Base-by-base conservation (phyloP, 257 asterid genomes). In the Primulina eburnea region DNA sequence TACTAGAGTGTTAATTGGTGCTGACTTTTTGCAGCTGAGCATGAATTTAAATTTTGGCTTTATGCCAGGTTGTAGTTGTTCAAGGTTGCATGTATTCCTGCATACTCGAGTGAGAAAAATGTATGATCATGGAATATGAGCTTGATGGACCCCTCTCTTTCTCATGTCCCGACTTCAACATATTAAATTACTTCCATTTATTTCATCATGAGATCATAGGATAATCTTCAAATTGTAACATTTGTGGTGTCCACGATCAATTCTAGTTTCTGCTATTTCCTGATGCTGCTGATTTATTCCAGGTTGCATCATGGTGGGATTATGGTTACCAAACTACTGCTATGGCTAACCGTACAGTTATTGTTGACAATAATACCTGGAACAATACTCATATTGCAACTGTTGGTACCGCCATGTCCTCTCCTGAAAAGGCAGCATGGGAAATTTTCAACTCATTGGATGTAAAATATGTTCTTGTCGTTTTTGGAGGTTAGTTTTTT, bases 261-360 rank as follows among this genome's bases (percentile, higher is more conserved):
- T 14, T 43, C 62, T 33, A 33, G 38, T 34, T 76, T 77, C 57
- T 47, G 62, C 57, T 26, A 35, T 43, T 71, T 76, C 21, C 66
- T 71, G 60, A 60, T 73, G 74, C 72, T 64, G 78, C 63, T 29
- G 69, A 76, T 77, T 65, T 21, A 35, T 66, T 81, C 71, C 82
- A 94, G 98, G 98, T 94, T 83, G 99, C 99, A 30, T 91, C 99
- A 66, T 94, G 99, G 99, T 94, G 99, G 99, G 99, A 94, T 65
- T 94, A 94, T 76, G 99, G 99, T 72, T 94, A 94, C 81, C 99
- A 94, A 84, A 94, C 99, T 73, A 94, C 99, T 82, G 99, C 99
- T 32, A 94, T 94, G 99, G 99, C 99, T 55, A 94, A 94, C 82
- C 97, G 99, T 62, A 94, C 99, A 3, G 99, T 94, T 71, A 89